Evolutionary conservation across 2,329 filamentous ascomycete genomes (phyloP).

Genomic region (Diplodia intermedia): DNA sequence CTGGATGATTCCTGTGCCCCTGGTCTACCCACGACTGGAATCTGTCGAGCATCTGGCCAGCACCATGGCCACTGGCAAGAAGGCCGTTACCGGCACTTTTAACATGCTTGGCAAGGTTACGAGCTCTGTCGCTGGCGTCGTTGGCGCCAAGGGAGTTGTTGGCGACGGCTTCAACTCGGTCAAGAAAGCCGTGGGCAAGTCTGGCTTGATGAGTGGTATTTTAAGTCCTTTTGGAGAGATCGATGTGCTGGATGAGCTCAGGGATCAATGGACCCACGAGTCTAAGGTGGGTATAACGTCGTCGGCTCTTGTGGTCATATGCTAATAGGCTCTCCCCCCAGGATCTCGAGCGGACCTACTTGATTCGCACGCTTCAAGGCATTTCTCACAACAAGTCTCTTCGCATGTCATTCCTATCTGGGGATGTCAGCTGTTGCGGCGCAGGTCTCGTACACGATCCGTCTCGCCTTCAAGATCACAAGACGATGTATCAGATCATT

Average conservation of each 20-base stretch:
- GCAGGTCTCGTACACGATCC: conserved; percentile 95
- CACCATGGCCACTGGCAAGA: conserved; percentile 93
- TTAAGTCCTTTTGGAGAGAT: conserved; percentile 96
- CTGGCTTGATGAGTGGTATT: conserved; percentile 92
- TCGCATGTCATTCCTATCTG: conserved; percentile 95
- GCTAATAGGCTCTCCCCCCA: conserved; percentile 43
- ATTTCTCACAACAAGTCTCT: conserved; percentile 95
- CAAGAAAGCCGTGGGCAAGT: conserved; percentile 96
- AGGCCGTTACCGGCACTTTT: conserved; percentile 94
- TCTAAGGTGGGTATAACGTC: conserved; percentile 68
- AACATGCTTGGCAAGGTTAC: conserved; percentile 96
- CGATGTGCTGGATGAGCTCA: conserved; percentile 89
- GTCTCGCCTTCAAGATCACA: conserved; percentile 87
- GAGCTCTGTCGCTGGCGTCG: conserved; percentile 91
- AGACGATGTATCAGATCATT: conserved; percentile 99
- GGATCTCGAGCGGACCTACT: conserved; percentile 94
- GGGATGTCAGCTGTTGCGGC: conserved; percentile 87
- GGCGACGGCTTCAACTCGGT: conserved; percentile 91
- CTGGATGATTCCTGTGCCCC: conserved; percentile 91
- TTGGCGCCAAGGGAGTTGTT: conserved; percentile 92
- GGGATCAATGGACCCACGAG: conserved; percentile 98
- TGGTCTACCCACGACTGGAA: conserved; percentile 90
- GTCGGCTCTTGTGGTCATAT: not conserved
- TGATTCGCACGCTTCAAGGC: conserved; percentile 93
- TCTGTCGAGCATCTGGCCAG: conserved; percentile 89